phyloP scores from a whole-genome alignment of 768 basidiomycete genomes.

The Podaxis sp. region DNA sequence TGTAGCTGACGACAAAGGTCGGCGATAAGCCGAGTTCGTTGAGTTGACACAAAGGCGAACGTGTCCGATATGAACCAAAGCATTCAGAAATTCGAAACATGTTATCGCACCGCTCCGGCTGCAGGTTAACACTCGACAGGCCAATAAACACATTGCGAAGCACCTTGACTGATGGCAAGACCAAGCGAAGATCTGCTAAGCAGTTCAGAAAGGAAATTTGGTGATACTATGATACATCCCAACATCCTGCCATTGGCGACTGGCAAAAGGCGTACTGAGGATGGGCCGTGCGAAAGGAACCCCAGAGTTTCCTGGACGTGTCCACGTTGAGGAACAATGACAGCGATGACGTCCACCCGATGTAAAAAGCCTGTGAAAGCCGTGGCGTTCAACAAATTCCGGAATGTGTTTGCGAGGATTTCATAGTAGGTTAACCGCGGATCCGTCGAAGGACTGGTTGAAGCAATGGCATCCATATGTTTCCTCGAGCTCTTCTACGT shows the following conservation, averaged over 20 bases:
- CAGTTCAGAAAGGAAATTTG: background rate
- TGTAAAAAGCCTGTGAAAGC: too few species aligned
- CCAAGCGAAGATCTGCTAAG: background rate
- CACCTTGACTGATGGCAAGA: background rate
- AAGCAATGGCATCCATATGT: background rate
- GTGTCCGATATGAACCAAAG: background rate
- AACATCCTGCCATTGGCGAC: background rate
- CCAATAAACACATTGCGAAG: background rate
- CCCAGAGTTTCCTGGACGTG: too few species aligned
- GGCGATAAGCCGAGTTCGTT: background rate
- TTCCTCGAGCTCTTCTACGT: background rate
- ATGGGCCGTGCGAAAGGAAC: too few species aligned
- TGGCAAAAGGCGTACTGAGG: background rate
- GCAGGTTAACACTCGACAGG: background rate
- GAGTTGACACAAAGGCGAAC: background rate
- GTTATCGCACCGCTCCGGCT: background rate
- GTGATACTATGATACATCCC: background rate
- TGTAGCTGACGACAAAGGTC: background rate
- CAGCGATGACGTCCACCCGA: too few species aligned
- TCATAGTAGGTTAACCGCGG: background rate
- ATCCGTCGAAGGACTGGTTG: background rate
- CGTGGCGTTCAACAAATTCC: too few species aligned
- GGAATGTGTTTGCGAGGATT: too few species aligned
- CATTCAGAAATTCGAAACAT: background rate
- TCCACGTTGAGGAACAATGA: too few species aligned